Evolutionary conservation across 140 eudicot species (phyloP).

Genomic region (Bidens hawaiensis): DNA sequence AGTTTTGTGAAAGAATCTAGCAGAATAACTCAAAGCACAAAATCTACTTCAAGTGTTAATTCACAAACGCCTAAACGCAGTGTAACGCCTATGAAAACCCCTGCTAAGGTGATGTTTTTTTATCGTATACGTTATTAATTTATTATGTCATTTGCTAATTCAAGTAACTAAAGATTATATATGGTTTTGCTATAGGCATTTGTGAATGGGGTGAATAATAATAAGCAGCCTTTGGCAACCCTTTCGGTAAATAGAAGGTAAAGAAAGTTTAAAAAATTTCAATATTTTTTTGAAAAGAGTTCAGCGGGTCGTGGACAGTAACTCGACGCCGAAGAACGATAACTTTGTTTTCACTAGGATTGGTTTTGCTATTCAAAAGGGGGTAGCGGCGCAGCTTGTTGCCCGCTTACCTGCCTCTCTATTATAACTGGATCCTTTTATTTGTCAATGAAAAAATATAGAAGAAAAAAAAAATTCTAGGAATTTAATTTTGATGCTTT

Average conservation of each 20-base stretch:
- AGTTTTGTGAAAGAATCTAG: constrained; percentile 25
- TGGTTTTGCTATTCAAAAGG: too few species aligned
- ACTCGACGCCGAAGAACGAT: too few species aligned
- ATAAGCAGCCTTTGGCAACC: constrained; percentile 35
- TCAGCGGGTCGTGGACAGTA: too few species aligned
- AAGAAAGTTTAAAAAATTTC: neutral
- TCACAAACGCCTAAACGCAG: constrained; percentile 26
- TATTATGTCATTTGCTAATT: neutral
- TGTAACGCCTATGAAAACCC: constrained; percentile 45
- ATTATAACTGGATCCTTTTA: too few species aligned
- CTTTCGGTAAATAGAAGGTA: constrained; percentile 45
- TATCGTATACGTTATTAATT: neutral
- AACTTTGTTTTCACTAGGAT: too few species aligned
- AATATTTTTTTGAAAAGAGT: neutral
- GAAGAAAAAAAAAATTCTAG: too few species aligned
- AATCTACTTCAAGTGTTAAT: constrained; percentile 19
- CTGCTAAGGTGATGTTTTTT: constrained; percentile 28
- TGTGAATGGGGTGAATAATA: constrained; percentile 18
- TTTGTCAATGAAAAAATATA: too few species aligned
- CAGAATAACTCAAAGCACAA: constrained; percentile 32
- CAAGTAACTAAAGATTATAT: constrained; percentile 3
- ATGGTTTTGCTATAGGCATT: constrained; percentile 30
- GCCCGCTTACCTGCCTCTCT: too few species aligned
- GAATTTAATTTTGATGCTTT: neutral
- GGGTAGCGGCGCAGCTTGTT: too few species aligned